phyloP scores from a whole-genome alignment of 169 alveolate genomes.

The Perkinsus olseni region DNA sequence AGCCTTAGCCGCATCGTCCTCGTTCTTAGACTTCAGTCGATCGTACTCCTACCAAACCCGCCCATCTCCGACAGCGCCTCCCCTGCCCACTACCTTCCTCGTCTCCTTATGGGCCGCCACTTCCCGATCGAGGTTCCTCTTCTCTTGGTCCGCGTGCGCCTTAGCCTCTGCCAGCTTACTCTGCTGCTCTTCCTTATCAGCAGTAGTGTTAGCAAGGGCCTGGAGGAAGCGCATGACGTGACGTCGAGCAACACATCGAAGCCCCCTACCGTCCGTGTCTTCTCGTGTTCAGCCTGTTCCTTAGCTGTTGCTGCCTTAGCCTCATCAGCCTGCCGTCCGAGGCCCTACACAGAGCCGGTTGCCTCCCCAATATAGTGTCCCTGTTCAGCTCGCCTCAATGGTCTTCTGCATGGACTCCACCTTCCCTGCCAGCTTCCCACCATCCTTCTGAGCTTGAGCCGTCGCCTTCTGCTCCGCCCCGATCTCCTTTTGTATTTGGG shows the following conservation, averaged over 20 bases:
- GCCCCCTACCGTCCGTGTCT: not conserved
- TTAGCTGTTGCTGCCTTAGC: not conserved
- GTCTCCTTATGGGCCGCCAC: not conserved
- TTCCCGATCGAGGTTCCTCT: not conserved
- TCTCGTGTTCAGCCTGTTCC: not conserved
- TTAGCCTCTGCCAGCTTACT: not conserved
- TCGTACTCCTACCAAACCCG: not conserved
- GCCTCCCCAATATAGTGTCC: not conserved
- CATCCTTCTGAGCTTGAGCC: not conserved
- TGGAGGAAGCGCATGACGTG: not conserved
- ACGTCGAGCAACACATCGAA: not conserved
- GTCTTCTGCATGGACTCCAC: not conserved
- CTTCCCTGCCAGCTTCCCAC: not conserved
- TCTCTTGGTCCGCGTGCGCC: not conserved
- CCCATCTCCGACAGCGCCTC: not conserved
- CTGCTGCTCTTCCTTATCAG: not conserved
- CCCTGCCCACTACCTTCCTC: not conserved
- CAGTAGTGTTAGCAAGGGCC: not conserved
- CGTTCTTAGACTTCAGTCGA: not conserved
- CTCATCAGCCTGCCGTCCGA: not conserved
- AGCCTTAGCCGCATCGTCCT: not conserved
- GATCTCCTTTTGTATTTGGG: not conserved
- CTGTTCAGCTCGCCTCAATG: not conserved
- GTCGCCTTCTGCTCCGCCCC: not conserved
- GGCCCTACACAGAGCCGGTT: not conserved